Conservation (phyloP, 1,139 yeast species). For the Kurtzmaniella quercitrusa region DNA sequence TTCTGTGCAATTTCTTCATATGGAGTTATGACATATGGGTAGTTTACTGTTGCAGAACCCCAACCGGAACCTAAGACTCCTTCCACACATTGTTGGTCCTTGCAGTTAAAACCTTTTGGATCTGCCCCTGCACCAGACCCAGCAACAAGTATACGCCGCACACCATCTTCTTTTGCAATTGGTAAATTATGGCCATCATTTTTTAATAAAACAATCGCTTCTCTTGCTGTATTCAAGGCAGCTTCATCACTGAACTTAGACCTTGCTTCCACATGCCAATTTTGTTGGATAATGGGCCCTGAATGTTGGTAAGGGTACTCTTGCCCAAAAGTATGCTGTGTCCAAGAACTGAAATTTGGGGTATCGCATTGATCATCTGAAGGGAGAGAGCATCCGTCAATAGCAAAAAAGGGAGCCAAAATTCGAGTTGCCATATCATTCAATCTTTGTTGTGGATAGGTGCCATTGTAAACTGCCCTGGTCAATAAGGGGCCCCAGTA, state of each 20-base stretch:
- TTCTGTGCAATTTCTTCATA: constrained; percentile 45
- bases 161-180: constrained; percentile 37
- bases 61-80: constrained; percentile 49
- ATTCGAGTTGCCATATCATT: constrained; percentile 62
- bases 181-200: constrained; percentile 51
- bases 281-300: constrained; percentile 52
- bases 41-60: constrained; percentile 51
- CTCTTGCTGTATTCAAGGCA: constrained; percentile 53
- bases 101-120: constrained; percentile 46
- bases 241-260: constrained; percentile 44
- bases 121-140: constrained; percentile 48
- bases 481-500: constrained; percentile 59
- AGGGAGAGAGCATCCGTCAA: constrained; percentile 29
- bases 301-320: constrained; percentile 48
- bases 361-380: constrained; percentile 28
- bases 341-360: constrained; percentile 62
- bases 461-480: constrained; percentile 50
- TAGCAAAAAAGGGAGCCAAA: constrained; percentile 52
- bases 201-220: constrained; percentile 51
- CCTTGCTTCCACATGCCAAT: constrained; percentile 54
- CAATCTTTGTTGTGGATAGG: constrained; percentile 51
- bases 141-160: constrained; percentile 40
- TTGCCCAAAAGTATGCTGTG: constrained; percentile 50
- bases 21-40: constrained; percentile 54
- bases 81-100: constrained; percentile 43